phyloP scores from a whole-genome alignment of 2,329 filamentous ascomycete genomes.

The Talaromyces sp. region DNA sequence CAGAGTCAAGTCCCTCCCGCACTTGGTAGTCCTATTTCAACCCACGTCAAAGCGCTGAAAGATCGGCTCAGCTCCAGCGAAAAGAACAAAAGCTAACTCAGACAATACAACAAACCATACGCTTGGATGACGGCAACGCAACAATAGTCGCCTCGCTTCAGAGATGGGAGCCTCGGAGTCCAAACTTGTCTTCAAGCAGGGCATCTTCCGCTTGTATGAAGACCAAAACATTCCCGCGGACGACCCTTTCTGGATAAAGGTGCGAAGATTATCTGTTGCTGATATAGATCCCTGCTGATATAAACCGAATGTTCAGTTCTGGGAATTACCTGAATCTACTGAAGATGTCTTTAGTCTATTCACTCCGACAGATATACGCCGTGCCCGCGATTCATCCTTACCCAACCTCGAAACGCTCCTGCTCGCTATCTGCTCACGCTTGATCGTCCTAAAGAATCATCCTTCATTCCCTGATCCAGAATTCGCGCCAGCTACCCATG shows the following conservation, averaged over 20 bases:
- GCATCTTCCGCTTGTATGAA: conserved; percentile 94
- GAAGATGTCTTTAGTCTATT: conserved; percentile 98
- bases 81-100: not conserved
- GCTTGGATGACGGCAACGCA: conserved; percentile 18
- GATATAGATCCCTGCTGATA: not conserved
- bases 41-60: not conserved
- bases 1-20: not conserved
- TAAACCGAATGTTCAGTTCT: conserved; percentile 61
- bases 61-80: not conserved
- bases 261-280: conserved; percentile 37
- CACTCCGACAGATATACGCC: conserved; percentile 80
- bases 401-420: conserved; percentile 88
- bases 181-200: conserved; percentile 97
- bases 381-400: conserved; percentile 77
- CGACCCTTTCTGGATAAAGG: conserved; percentile 89
- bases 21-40: not conserved
- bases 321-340: conserved; percentile 91
- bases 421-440: conserved; percentile 74
- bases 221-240: conserved; percentile 81
- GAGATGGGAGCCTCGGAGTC: conserved; percentile 96
- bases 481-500: conserved; percentile 76
- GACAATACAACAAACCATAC: not conserved
- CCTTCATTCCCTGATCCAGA: conserved; percentile 86
- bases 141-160: conserved; percentile 27
- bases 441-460: conserved; percentile 79